Conservation (phyloP, 768 basidiomycete genomes). For the Leucosporidium creatinivorum region DNA sequence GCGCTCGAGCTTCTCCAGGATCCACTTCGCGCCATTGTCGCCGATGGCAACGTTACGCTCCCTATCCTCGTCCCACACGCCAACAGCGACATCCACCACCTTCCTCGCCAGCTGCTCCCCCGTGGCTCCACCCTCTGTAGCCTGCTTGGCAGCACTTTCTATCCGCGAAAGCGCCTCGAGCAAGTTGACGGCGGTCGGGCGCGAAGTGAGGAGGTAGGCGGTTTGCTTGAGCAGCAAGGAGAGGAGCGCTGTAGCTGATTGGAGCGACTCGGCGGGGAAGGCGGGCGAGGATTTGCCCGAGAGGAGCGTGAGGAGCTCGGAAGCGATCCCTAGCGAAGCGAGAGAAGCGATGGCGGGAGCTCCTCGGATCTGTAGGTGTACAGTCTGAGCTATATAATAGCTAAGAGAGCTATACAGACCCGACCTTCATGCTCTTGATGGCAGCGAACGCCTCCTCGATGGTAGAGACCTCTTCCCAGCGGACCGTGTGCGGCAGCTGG, state of each 20-base stretch:
- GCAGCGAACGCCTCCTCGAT: conserved; percentile 83
- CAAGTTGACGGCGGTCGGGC: conserved; percentile 96
- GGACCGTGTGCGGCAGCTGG: conserved; percentile 33
- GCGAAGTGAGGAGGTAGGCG: conserved; percentile 68
- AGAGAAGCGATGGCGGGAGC: conserved; percentile 93
- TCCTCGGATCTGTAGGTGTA: conserved; percentile 63
- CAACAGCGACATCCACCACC: conserved; percentile 62
- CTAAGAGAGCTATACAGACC: conserved; percentile 10
- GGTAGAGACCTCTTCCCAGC: conserved; percentile 50
- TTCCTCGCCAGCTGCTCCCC: conserved; percentile 37
- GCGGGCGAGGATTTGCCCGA: conserved; percentile 48
- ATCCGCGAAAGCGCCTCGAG: conserved; percentile 75
- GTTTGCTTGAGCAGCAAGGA: conserved; percentile 56
- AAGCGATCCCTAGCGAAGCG: conserved; percentile 65
- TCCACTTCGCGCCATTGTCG: conserved; percentile 77
- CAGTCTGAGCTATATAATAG: neutral
- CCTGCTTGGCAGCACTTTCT: conserved; percentile 40
- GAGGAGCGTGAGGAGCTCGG: conserved; percentile 55
- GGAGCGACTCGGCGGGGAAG: conserved; percentile 45
- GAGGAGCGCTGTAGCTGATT: conserved; percentile 48
- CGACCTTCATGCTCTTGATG: conserved; percentile 93
- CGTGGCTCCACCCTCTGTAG: conserved; percentile 17
- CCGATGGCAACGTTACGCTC: conserved; percentile 80
- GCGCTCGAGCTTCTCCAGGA: conserved; percentile 51
- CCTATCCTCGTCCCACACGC: conserved; percentile 76